Percentiles rank a stretch among this genome's conserved stretches.
Conservation (phyloP, 2,329 filamentous ascomycete species). For the Sphaerulina vaccinii region DNA sequence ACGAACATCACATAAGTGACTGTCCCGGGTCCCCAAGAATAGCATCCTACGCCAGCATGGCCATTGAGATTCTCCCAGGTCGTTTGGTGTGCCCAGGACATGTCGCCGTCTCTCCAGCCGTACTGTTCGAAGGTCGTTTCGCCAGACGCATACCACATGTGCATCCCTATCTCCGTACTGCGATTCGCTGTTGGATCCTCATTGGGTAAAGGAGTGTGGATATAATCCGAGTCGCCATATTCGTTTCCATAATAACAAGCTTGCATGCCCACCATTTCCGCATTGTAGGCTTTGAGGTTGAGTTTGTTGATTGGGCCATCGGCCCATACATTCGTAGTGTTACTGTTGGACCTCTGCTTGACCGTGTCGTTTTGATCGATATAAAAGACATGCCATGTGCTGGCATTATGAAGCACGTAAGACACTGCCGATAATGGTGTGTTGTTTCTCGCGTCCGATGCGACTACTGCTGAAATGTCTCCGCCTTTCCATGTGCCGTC, state of each 20-base stretch:
- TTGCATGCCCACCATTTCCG: constrained; percentile 39
- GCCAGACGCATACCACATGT: constrained; percentile 47
- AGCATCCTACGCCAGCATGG: constrained; percentile 38
- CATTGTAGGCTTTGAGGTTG: constrained; percentile 34
- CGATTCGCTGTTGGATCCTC: constrained; percentile 29
- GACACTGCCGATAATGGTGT: constrained; percentile 46
- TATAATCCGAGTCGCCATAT: constrained; percentile 41
- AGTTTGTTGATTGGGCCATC: constrained; percentile 39
- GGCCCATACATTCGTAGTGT: constrained; percentile 41
- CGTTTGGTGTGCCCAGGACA: constrained; percentile 40
- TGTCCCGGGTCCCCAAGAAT: constrained; percentile 28
- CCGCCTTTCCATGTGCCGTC: constrained; percentile 43
- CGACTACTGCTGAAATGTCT: constrained; percentile 40
- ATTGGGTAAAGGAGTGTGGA: constrained; percentile 39
- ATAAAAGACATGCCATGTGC: constrained; percentile 38
- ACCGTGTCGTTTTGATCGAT: constrained; percentile 42
- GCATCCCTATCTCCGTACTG: constrained; percentile 41
- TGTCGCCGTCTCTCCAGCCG: constrained; percentile 42
- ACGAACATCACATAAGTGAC: constrained; percentile 47
- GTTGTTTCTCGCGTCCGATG: constrained; percentile 45
- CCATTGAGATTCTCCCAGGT: constrained; percentile 43
- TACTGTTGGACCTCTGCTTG: constrained; percentile 42
- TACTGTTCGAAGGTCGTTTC: constrained; percentile 43
- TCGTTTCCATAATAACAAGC: constrained; percentile 42
- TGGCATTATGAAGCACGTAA: constrained; percentile 39